Evolutionary conservation across 1,284 basidiomycete genomes (phyloP), one percentile per base, ranked within the genome.

Genomic region (Cryptococcus wingfieldii): DNA sequence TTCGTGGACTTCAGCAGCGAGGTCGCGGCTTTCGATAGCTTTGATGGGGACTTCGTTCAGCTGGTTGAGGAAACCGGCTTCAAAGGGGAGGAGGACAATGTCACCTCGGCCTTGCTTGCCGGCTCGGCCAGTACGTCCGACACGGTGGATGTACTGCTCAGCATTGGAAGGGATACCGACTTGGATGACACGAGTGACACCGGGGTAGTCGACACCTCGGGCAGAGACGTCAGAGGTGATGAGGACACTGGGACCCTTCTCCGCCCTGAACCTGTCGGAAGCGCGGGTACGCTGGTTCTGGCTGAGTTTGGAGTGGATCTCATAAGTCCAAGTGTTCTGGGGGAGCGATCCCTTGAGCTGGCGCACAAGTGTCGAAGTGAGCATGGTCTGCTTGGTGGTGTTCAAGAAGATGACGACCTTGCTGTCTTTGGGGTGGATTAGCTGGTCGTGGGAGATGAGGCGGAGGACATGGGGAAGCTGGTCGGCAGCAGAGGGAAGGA

Each of bases 151-250:
- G 75, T 98, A 98, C 66, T 88, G 84, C 47, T 93, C 88, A 10
- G 83, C 74, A 5, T 76, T 80, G 7, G 78, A 72, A 1, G 95
- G 92, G 5, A 89, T 79, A 56, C 95, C 91, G 54, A 98, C 79
- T 76, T 98, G 95, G 65, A 98, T 90, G 54, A 98, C 90, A 28
- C 94, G 86, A 0, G 92, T 94, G 23, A 96, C 90, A 25, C 85
- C 86, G 7, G 89, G 90, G 72, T 94, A 94, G 75, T 94, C 90
- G 55, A 96, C 85, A 19, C 91, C 91, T 55, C 91, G 84, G 10
- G 92, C 91, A 12, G 90, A 92, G 2, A 97, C 87, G 66, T 97
- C 93, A 0, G 90, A 92, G 1, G 87, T 89, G 64, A 97, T 81
- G 57, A 97, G 83, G 27, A 97, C 80, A 1, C 80, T 82, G 16